Base-by-base conservation (phyloP, 331 rosid genomes). In the Pyrus hybrid region DNA sequence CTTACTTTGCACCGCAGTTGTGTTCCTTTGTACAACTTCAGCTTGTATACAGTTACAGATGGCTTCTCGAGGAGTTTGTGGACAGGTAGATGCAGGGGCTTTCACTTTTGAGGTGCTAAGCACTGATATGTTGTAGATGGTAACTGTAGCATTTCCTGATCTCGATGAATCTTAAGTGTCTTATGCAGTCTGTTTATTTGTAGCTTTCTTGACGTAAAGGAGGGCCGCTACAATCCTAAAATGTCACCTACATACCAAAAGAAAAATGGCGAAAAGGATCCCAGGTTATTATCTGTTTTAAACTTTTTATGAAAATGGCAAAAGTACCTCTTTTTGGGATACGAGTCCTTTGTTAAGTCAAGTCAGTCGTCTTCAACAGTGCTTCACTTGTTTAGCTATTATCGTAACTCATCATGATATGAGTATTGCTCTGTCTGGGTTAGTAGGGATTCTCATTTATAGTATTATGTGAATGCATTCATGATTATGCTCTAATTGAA, bases 221-320 rank as follows among this genome's bases (percentile, higher is more conserved):
- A 85, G 84, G 97, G 92, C 72, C 97, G 99, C 85, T 89, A 95
- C 89, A 92, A 89, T 77, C 90, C 96, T 9, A 92, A 84, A 80
- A 95, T 95, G 99, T 90, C 99, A 51, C 90, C 92, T 80, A 79
- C 75, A 89, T 95, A 83, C 93, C 96, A 25, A 89, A 90, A 86
- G 84, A 74, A 73, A 95, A 86, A 80, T 95, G 99, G 99, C 91
- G 98, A 66, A 95, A 95, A 88, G 99, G 97, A 73, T 95, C 99
- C 23, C 98, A 95, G 98, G 99, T 95, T 35, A 85, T 68, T 13
- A 70, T 82, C 79, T 35, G 79, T 70, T 41, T 41, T 41, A 41
- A 41, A 41, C 47, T 41, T 41, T 41, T 0, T 41, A 3, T 11
- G 47, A 41, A 41, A 68, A 56, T 71, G 62, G 70, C 35, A 49